A percentile compares a stretch with the other conserved stretches of the same genome.
phyloP scores from a whole-genome alignment of 2,329 filamentous ascomycete genomes.

The Pyricularia sp. region DNA sequence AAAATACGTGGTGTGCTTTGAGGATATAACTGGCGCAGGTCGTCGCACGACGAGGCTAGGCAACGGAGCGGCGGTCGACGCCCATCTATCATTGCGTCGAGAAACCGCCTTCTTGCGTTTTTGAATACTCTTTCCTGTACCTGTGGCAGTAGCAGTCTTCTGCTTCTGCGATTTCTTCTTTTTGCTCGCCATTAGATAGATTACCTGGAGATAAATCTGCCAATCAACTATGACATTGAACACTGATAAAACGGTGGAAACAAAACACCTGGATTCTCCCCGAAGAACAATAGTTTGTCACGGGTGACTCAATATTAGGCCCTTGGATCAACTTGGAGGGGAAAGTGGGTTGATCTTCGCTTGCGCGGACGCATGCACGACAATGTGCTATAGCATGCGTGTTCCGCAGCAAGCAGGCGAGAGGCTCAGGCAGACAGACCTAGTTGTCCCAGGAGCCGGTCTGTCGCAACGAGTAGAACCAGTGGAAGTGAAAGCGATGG shows the following conservation, averaged over 20 bases:
- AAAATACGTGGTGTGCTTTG: conserved; percentile 49
- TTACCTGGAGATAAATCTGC: background rate
- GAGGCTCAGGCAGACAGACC: background rate
- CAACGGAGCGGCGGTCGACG: conserved; percentile 8
- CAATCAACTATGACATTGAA: background rate
- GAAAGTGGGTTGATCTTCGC: background rate
- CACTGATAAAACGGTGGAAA: background rate
- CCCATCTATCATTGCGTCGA: conserved; percentile 14
- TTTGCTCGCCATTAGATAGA: conserved; percentile 15
- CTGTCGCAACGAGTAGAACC: background rate
- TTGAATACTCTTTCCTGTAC: conserved; percentile 14
- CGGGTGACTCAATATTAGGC: background rate
- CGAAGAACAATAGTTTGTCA: background rate
- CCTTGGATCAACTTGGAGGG: background rate
- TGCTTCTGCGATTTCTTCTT: conserved; percentile 13
- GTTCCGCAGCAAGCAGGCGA: background rate
- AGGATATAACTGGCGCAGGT: conserved; percentile 22
- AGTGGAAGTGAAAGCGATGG: background rate
- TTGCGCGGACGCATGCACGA: background rate
- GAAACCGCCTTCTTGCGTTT: conserved; percentile 15
- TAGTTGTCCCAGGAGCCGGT: background rate
- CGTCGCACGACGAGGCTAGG: conserved; percentile 16
- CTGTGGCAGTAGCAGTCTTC: conserved; percentile 12
- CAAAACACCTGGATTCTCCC: background rate
- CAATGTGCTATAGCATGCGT: background rate